Percentiles rank a stretch among this genome's conserved stretches.
Conservation (phyloP, 345 rosid species). For the Crucihimalaya himalaica region DNA sequence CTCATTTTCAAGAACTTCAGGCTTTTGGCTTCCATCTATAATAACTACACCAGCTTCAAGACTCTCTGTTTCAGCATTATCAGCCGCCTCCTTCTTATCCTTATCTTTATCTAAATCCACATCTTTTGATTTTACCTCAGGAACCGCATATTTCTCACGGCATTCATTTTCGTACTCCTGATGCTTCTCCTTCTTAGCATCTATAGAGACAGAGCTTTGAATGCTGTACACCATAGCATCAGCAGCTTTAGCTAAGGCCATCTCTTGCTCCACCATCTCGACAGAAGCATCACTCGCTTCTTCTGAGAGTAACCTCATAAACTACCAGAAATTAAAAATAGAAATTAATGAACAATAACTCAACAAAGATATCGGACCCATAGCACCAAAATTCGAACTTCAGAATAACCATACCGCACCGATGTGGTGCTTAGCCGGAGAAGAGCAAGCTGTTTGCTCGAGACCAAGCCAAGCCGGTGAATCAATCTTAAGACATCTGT, state of each 20-base stretch:
- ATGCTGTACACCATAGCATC: conserved; percentile 60
- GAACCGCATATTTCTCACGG: conserved; percentile 59
- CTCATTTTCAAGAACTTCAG: conserved; percentile 46
- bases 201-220: conserved; percentile 54
- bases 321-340: conserved; percentile 43
- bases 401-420: conserved; percentile 66
- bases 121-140: conserved; percentile 50
- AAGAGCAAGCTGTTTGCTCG: conserved; percentile 80
- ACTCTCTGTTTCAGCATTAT: conserved; percentile 23
- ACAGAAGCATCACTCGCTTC: conserved; percentile 55
- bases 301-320: conserved; percentile 78
- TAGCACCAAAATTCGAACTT: background rate
- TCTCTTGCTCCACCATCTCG: conserved; percentile 55
- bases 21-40: conserved; percentile 31
- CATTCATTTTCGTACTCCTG: conserved; percentile 71
- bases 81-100: conserved; percentile 22
- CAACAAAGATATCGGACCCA: background rate
- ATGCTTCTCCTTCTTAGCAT: conserved; percentile 71
- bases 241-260: conserved; percentile 75
- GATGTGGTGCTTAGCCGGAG: conserved; percentile 75
- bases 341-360: background rate
- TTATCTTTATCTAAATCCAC: conserved; percentile 31
- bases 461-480: conserved; percentile 81
- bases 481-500: conserved; percentile 73
- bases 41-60: conserved; percentile 24